Percentiles rank a stretch among this genome's conserved stretches.
These are phyloP conservation scores for Mariannaea sp. DNA, from an alignment of 2,329 filamentous ascomycete species.

Conservation along the genomic window DNA sequence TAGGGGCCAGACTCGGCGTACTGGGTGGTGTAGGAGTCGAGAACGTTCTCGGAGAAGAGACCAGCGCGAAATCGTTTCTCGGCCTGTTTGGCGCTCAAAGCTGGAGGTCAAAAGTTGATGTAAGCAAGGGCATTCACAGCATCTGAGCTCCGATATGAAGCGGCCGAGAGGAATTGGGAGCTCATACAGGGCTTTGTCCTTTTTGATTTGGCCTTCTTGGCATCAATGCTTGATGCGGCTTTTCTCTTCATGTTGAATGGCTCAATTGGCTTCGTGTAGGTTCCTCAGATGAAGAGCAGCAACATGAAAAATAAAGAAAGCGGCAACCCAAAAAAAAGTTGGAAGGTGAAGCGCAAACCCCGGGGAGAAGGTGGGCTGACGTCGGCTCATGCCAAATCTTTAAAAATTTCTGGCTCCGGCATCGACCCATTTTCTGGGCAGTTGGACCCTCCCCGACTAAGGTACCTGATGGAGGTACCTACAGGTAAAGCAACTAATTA, in stretches of 20 bases:
- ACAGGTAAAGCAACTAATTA: no score
- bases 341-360: slow-evolving; percentile 24
- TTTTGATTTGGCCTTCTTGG: slow-evolving; percentile 55
- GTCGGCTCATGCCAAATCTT: slow-evolving; percentile 36
- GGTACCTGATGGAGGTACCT: no score
- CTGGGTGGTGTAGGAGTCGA: slow-evolving; percentile 62
- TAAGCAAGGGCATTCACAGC: slow-evolving; percentile 29
- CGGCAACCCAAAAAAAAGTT: slow-evolving; percentile 3
- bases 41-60: slow-evolving; percentile 65
- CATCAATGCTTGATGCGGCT: slow-evolving; percentile 52
- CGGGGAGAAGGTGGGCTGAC: slow-evolving; percentile 37
- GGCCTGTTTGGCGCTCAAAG: slow-evolving; percentile 54
- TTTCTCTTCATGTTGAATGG: slow-evolving; percentile 61
- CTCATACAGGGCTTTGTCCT: slow-evolving; percentile 56
- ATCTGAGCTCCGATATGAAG: slow-evolving; percentile 3
- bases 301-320: neutral
- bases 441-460: slow-evolving; percentile 16
- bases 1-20: slow-evolving; percentile 74
- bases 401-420: slow-evolving; percentile 31
- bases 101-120: slow-evolving; percentile 43
- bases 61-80: slow-evolving; percentile 66
- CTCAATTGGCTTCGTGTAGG: slow-evolving; percentile 28
- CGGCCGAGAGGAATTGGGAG: slow-evolving; percentile 14
- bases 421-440: slow-evolving; percentile 34
- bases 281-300: slow-evolving; percentile 9